phyloP scores from a whole-genome alignment of 2,329 filamentous ascomycete species.

The Plectosphaerella sp. region DNA sequence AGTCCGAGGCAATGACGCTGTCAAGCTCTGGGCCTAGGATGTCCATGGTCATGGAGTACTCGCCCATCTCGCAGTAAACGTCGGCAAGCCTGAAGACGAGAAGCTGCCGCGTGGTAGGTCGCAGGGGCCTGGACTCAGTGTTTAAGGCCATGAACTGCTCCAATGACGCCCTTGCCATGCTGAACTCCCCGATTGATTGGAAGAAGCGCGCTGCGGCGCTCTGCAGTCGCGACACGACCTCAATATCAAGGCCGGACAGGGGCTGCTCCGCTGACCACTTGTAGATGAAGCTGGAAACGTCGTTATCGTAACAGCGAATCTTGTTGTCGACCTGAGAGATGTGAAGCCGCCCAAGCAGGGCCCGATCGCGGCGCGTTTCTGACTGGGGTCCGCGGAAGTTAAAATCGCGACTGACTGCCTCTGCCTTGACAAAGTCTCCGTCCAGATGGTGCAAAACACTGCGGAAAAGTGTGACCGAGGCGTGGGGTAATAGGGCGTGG shows the following conservation, averaged over 20 bases:
- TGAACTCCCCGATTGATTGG: constrained; percentile 26
- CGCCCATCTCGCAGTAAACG: constrained; percentile 21
- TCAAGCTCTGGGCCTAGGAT: constrained; percentile 18
- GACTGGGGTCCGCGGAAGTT: constrained; percentile 9
- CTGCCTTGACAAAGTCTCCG: constrained; percentile 18
- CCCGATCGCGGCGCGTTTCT: constrained; percentile 19
- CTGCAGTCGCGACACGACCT: constrained; percentile 26
- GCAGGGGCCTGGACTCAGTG: constrained; percentile 14
- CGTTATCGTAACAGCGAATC: constrained; percentile 23
- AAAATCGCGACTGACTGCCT: constrained; percentile 19
- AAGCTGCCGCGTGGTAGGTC: constrained; percentile 18
- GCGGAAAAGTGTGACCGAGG: constrained; percentile 22
- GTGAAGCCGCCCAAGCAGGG: constrained; percentile 23
- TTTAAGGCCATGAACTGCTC: constrained; percentile 23
- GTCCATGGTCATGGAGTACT: constrained; percentile 14
- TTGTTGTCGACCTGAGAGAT: constrained; percentile 29
- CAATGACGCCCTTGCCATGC: constrained; percentile 19
- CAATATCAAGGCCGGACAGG: constrained; percentile 23
- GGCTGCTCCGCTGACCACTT: constrained; percentile 22
- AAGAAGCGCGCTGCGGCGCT: constrained; percentile 25
- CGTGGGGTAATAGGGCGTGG: constrained; percentile 26
- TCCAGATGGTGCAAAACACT: constrained; percentile 23
- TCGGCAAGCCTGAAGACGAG: constrained; percentile 22
- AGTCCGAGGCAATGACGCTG: constrained; percentile 6
- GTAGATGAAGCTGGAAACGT: constrained; percentile 23